Evolutionary conservation across 306 rosid genomes (phyloP).

Genomic region (Hippophae tibetana): DNA sequence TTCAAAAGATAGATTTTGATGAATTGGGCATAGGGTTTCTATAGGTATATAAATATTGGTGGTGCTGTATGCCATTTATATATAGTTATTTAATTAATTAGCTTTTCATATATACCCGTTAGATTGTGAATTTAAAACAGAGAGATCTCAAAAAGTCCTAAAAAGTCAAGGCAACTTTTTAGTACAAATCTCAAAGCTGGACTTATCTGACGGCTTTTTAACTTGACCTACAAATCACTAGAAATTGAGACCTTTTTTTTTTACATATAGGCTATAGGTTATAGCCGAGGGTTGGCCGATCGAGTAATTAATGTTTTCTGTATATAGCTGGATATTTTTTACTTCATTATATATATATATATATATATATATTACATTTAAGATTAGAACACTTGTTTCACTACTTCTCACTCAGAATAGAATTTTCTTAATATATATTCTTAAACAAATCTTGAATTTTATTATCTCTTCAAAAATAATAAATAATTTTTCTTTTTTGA

Average conservation of each 20-base stretch:
- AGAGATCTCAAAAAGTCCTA: constrained; percentile 25
- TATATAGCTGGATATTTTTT: constrained; percentile 13
- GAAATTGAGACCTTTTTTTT: not conserved
- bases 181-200: constrained; percentile 29
- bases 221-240: not conserved
- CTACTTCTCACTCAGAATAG: too few relatives aligned
- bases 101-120: constrained; percentile 21
- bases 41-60: not conserved
- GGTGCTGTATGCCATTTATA: constrained; percentile 1
- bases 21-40: constrained; percentile 28
- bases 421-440: too few relatives aligned
- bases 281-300: not conserved
- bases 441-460: too few relatives aligned
- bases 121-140: constrained; percentile 14
- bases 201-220: not conserved
- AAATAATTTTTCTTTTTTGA: too few relatives aligned
- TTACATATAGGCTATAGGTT: not conserved
- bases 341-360: constrained; percentile 8
- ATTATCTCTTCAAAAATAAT: too few relatives aligned
- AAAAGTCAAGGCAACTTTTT: constrained; percentile 23
- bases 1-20: constrained; percentile 33
- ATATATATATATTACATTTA: not conserved
- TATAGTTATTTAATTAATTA: constrained; percentile 1
- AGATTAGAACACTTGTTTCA: too few relatives aligned
- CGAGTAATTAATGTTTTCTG: constrained; percentile 8